phyloP scores from a whole-genome alignment of 2,329 filamentous ascomycete genomes.

The Diaporthe citriasiana region DNA sequence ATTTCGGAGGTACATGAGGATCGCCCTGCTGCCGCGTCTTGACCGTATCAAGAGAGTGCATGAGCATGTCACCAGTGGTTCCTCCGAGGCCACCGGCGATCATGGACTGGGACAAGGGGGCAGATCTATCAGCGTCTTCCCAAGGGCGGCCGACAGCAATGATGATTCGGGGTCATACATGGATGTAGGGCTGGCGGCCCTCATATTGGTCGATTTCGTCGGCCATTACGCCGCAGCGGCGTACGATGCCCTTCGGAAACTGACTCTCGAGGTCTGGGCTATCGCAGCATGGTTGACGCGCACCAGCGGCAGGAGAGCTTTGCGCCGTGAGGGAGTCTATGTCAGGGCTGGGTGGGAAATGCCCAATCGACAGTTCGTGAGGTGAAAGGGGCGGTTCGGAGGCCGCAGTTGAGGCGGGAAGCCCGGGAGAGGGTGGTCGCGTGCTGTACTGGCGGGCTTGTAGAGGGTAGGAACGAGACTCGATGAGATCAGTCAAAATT shows the following conservation, averaged over 20 bases:
- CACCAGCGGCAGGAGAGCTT: constrained; percentile 32
- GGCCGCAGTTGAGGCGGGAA: constrained; percentile 34
- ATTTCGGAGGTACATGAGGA: constrained; percentile 91
- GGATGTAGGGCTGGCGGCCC: constrained; percentile 72
- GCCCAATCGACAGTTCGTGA: constrained; percentile 14
- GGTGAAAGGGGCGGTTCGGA: neutral
- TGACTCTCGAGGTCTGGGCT: constrained; percentile 24
- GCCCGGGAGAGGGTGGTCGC: constrained; percentile 37
- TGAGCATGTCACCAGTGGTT: constrained; percentile 94
- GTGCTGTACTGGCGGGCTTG: constrained; percentile 31
- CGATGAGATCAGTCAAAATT: constrained; percentile 36
- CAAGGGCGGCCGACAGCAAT: constrained; percentile 31
- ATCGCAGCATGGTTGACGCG: constrained; percentile 37
- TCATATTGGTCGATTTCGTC: constrained; percentile 63
- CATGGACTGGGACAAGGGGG: constrained; percentile 77
- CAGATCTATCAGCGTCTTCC: constrained; percentile 35
- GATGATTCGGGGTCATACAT: constrained; percentile 62
- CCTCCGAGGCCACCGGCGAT: constrained; percentile 94
- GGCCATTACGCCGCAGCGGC: constrained; percentile 49
- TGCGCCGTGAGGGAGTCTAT: constrained; percentile 34
- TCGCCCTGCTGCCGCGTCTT: constrained; percentile 99
- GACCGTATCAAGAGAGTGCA: constrained; percentile 99
- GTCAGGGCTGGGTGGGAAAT: neutral
- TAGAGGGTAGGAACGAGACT: neutral
- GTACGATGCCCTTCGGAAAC: constrained; percentile 34